A percentile compares a stretch with the other conserved stretches of the same genome.
phyloP scores from a whole-genome alignment of 2,329 filamentous ascomycete species.

The Penicillium sp. region DNA sequence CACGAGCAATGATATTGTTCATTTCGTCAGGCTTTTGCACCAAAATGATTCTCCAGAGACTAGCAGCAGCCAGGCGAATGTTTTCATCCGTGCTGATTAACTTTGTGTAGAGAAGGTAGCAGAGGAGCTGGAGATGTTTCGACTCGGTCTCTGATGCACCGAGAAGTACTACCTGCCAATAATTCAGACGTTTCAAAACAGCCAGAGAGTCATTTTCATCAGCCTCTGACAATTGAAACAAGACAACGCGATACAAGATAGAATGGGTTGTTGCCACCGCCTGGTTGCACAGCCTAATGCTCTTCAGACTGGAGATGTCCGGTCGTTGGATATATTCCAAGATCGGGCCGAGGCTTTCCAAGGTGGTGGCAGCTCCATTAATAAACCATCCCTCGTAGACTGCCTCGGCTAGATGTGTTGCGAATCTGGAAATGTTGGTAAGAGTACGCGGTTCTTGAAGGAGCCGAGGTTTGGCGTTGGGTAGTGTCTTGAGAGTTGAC shows the following conservation, averaged over 20 bases:
- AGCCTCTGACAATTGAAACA: constrained; percentile 80
- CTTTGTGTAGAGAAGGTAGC: constrained; percentile 90
- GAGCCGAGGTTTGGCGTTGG: constrained; percentile 70
- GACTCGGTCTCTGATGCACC: constrained; percentile 74
- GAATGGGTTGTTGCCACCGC: constrained; percentile 73
- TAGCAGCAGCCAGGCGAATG: constrained; percentile 74
- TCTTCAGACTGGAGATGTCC: constrained; percentile 78
- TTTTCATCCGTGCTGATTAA: constrained; percentile 68
- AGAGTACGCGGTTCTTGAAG: constrained; percentile 80
- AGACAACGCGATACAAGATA: constrained; percentile 74
- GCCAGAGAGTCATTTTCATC: constrained; percentile 68
- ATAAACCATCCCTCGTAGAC: constrained; percentile 97
- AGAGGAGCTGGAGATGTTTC: constrained; percentile 81
- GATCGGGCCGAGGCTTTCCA: constrained; percentile 83
- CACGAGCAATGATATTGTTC: constrained; percentile 69
- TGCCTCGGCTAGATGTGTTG: constrained; percentile 79
- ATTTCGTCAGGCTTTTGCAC: constrained; percentile 91
- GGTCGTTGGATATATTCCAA: constrained; percentile 87
- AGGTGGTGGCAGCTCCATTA: constrained; percentile 75
- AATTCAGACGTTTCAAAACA: constrained; percentile 82
- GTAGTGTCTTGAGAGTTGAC: constrained; percentile 65
- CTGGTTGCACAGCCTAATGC: constrained; percentile 85
- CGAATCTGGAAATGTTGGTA: constrained; percentile 81
- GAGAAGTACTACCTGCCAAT: constrained; percentile 93
- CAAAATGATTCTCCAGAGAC: constrained; percentile 86